Conservation (phyloP, 257 asterid genomes). For the Solanum clarkiae region DNA sequence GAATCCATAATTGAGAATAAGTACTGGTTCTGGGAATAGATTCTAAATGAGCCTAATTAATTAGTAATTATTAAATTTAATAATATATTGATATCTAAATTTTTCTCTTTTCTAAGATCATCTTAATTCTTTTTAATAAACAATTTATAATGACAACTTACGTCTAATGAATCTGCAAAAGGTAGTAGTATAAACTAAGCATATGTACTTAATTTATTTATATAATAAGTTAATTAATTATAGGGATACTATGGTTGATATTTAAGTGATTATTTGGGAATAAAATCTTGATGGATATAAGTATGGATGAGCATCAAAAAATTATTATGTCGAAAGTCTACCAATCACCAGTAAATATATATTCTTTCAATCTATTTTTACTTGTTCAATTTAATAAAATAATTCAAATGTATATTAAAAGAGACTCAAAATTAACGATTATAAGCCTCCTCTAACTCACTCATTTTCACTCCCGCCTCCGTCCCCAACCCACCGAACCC, state of each 20-base stretch:
- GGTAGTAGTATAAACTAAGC: neutral
- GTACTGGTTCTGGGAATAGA: neutral
- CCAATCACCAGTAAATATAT: neutral
- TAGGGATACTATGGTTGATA: neutral
- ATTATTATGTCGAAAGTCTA: neutral
- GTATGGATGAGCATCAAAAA: constrained; percentile 8
- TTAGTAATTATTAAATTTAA: neutral
- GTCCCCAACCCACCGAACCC: too few relatives aligned
- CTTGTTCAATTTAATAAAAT: too few relatives aligned
- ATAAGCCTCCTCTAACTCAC: too few relatives aligned
- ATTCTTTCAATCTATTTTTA: too few relatives aligned
- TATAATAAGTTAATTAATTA: too few relatives aligned
- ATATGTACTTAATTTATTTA: neutral
- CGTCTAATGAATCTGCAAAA: neutral
- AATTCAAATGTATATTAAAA: too few relatives aligned
- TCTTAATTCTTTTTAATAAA: neutral
- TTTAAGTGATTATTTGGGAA: neutral
- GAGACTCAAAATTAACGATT: too few relatives aligned
- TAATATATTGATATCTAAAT: neutral
- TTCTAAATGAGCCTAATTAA: neutral
- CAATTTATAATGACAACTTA: neutral
- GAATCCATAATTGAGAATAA: neutral
- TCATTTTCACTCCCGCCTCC: too few relatives aligned
- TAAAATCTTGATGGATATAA: neutral
- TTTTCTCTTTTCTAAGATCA: neutral